Conservation (phyloP, 192 early-diverging fungal species). For the Phlyctochytrium arcticum region DNA sequence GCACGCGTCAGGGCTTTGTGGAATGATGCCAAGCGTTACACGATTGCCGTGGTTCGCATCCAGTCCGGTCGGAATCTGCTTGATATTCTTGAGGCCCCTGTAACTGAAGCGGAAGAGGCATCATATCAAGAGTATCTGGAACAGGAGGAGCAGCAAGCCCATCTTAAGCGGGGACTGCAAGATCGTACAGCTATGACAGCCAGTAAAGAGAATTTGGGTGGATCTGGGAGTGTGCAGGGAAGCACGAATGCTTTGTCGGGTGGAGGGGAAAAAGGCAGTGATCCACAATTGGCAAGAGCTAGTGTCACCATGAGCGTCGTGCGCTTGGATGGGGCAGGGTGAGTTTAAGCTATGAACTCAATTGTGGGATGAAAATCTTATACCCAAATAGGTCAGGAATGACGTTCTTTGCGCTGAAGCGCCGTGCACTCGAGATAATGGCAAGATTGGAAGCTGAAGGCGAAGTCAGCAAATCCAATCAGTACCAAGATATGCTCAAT, state of each 20-base stretch:
- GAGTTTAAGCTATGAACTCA: no score
- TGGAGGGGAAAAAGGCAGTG: neutral
- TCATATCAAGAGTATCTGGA: constrained; percentile 24
- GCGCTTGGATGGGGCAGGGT: no score
- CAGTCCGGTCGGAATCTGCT: constrained; percentile 78
- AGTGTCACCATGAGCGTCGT: no score
- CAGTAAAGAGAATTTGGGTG: neutral
- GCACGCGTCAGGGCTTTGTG: constrained; percentile 61
- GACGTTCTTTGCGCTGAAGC: constrained; percentile 78
- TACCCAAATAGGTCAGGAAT: no score
- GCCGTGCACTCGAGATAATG: constrained; percentile 74
- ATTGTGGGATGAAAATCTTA: no score
- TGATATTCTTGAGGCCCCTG: constrained; percentile 76
- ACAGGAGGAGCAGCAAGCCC: constrained; percentile 18
- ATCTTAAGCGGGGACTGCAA: neutral
- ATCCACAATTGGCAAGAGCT: no score
- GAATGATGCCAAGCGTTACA: constrained; percentile 85
- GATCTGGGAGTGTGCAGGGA: neutral
- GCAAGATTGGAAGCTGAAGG: constrained; percentile 73
- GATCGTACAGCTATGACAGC: neutral
- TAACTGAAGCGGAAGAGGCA: constrained; percentile 72
- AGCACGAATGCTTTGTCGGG: constrained; percentile 5
- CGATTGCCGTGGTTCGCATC: constrained; percentile 79
- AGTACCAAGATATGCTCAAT: constrained; percentile 92
- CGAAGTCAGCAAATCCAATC: constrained; percentile 63